A percentile compares a stretch with the other conserved stretches of the same genome.
Conservation (phyloP, 2,329 filamentous ascomycete species). For the Fusarium begoniae region DNA sequence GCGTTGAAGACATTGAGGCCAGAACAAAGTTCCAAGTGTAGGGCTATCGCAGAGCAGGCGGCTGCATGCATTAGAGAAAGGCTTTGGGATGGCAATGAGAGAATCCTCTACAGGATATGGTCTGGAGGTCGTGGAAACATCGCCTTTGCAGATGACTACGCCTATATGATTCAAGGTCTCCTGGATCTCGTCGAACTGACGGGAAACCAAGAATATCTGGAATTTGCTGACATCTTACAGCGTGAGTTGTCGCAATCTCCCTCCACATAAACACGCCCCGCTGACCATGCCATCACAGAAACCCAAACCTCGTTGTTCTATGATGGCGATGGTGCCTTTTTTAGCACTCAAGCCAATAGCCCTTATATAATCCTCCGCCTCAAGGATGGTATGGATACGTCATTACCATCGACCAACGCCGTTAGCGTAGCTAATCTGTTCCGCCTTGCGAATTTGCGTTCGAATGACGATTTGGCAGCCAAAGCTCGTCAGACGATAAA, state of each 20-base stretch:
- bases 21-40: slow-evolving; percentile 67
- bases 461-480: slow-evolving; percentile 69
- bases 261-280: not conserved
- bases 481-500: slow-evolving; percentile 78
- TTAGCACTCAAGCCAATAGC: slow-evolving; percentile 70
- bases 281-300: slow-evolving; percentile 54
- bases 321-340: slow-evolving; percentile 76
- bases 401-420: slow-evolving; percentile 89
- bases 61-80: slow-evolving; percentile 76
- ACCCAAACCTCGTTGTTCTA: slow-evolving; percentile 82
- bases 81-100: slow-evolving; percentile 73
- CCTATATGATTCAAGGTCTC: slow-evolving; percentile 84
- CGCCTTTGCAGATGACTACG: slow-evolving; percentile 94
- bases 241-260: slow-evolving; percentile 53
- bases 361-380: slow-evolving; percentile 82
- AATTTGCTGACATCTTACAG: slow-evolving; percentile 86
- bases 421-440: slow-evolving; percentile 89
- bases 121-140: slow-evolving; percentile 70
- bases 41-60: slow-evolving; percentile 72
- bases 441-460: slow-evolving; percentile 75
- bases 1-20: slow-evolving; percentile 70
- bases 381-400: slow-evolving; percentile 95
- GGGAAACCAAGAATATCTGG: slow-evolving; percentile 76
- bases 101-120: slow-evolving; percentile 78
- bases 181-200: slow-evolving; percentile 87